Conservation (phyloP, 306 rosid species). For the Delonix regia region DNA sequence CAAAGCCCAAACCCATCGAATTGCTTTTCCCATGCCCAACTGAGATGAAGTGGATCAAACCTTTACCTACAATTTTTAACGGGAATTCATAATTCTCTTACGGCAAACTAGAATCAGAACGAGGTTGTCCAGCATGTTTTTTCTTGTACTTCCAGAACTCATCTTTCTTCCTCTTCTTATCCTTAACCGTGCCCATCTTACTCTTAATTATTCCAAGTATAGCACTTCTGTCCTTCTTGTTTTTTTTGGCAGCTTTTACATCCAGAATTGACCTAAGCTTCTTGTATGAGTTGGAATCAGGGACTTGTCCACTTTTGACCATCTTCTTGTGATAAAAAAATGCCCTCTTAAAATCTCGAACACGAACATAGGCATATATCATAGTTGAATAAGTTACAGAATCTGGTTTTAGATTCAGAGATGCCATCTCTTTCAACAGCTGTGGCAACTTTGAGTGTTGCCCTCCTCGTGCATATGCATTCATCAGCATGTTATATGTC, state of each 20-base stretch:
- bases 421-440: conserved; percentile 76
- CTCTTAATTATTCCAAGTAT: conserved; percentile 61
- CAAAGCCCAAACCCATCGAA: not conserved
- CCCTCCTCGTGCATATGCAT: conserved; percentile 92
- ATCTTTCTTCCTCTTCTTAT: conserved; percentile 64
- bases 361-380: conserved; percentile 76
- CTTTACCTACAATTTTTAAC: conserved; percentile 25
- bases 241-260: conserved; percentile 60
- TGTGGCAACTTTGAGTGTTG: conserved; percentile 75
- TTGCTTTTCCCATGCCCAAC: not conserved
- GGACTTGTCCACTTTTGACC: conserved; percentile 70
- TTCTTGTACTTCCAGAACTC: conserved; percentile 90
- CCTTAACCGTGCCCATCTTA: conserved; percentile 59
- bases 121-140: conserved; percentile 34
- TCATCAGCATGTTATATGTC: conserved; percentile 88
- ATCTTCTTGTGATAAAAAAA: conserved; percentile 79
- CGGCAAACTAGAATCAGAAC: conserved; percentile 29
- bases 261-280: conserved; percentile 73
- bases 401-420: conserved; percentile 74
- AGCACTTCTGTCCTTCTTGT: conserved; percentile 72
- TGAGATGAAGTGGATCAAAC: conserved; percentile 12
- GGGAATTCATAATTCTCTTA: conserved; percentile 1
- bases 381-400: conserved; percentile 81
- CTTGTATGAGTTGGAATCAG: conserved; percentile 66
- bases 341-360: conserved; percentile 73